These are phyloP conservation scores for Flammula alnicola DNA, from an alignment of 1,284 basidiomycete species.

Conservation along the genomic window DNA sequence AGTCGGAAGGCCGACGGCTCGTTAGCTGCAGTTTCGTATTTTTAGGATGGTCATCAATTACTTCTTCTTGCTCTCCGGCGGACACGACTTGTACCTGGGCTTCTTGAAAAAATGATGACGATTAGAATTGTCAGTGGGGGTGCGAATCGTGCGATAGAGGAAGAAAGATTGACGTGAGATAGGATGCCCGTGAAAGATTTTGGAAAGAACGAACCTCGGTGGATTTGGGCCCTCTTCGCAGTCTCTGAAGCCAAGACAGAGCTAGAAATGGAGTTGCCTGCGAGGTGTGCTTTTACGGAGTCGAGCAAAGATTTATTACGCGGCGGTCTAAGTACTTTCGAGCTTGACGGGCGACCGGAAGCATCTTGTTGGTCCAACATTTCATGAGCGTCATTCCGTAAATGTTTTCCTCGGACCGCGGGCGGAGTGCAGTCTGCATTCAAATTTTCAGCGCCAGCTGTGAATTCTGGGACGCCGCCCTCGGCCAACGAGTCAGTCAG, in stretches of 20 bases:
- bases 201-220: slow-evolving; percentile 5
- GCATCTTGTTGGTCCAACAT: neutral
- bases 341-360: slow-evolving; percentile 1
- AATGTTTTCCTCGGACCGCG: slow-evolving; percentile 2
- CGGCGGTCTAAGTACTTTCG: slow-evolving; percentile 24
- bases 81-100: slow-evolving; percentile 1
- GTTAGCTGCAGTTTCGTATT: too few species aligned
- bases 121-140: slow-evolving; percentile 1
- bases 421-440: slow-evolving; percentile 1
- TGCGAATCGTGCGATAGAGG: too few species aligned
- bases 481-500: slow-evolving; percentile 1
- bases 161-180: too few species aligned
- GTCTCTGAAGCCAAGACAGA: neutral
- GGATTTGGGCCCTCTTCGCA: neutral
- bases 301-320: slow-evolving; percentile 47
- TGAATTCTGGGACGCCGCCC: slow-evolving; percentile 6
- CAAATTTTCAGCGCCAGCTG: slow-evolving; percentile 5
- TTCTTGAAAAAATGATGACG: slow-evolving; percentile 5
- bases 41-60: slow-evolving; percentile 5
- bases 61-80: neutral
- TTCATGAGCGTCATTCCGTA: slow-evolving; percentile 5
- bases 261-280: slow-evolving; percentile 14
- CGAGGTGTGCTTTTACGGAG: slow-evolving; percentile 55
- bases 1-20: neutral
- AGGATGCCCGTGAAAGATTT: neutral